Conservation (phyloP, 176 grass and related monocot genomes). For the Thalia dealbata region DNA sequence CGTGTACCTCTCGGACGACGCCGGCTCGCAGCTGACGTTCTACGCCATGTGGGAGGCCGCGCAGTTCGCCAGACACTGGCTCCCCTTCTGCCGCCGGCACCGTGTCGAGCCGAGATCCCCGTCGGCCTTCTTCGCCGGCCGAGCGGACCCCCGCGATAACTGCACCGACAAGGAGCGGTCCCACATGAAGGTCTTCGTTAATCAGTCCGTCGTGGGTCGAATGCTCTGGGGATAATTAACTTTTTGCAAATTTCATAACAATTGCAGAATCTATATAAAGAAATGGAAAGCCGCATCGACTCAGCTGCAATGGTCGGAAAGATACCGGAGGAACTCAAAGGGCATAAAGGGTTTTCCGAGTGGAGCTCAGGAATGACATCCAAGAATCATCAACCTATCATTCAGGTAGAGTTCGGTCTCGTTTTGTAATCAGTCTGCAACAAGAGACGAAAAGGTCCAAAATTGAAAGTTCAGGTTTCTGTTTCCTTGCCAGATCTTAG, state of each 20-base stretch:
- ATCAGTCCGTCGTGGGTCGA: too few species aligned
- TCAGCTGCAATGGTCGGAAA: slow-evolving; percentile 30
- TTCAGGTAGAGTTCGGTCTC: slow-evolving; percentile 31
- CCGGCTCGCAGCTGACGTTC: slow-evolving; percentile 37
- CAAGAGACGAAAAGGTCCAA: too few species aligned
- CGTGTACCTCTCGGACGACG: slow-evolving; percentile 62
- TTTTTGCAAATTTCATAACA: neutral
- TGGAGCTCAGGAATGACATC: slow-evolving; percentile 40
- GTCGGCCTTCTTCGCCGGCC: slow-evolving; percentile 40
- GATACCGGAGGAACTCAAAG: slow-evolving; percentile 20
- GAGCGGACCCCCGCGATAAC: slow-evolving; percentile 10
- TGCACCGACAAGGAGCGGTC: slow-evolving; percentile 29
- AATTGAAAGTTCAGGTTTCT: too few species aligned
- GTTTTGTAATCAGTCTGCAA: too few species aligned
- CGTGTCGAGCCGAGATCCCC: slow-evolving; percentile 61
- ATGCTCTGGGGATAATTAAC: too few species aligned
- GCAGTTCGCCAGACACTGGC: slow-evolving; percentile 61
- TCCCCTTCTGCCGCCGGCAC: slow-evolving; percentile 57
- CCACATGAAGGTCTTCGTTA: slow-evolving; percentile 56
- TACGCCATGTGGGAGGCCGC: slow-evolving; percentile 53
- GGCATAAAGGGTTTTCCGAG: slow-evolving; percentile 30
- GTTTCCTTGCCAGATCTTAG: slow-evolving; percentile 33
- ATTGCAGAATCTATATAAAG: slow-evolving; percentile 43
- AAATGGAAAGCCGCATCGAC: slow-evolving; percentile 33
- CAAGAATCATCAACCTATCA: slow-evolving; percentile 44